Percentiles rank a stretch among this genome's conserved stretches.
Conservation (phyloP, 1,284 basidiomycete species). For the Sparassis latifolia region DNA sequence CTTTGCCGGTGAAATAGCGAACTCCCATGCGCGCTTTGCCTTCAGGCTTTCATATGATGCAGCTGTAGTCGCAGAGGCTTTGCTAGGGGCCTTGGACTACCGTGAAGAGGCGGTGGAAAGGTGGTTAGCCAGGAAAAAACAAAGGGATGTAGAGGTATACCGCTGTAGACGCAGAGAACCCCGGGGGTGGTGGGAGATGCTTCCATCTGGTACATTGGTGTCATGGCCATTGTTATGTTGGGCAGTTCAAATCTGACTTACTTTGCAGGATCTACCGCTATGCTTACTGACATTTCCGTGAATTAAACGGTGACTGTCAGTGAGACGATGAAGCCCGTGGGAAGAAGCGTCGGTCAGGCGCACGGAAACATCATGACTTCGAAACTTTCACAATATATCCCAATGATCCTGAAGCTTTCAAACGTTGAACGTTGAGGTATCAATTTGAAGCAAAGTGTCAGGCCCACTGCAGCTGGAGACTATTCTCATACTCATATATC, state of each 20-base stretch:
- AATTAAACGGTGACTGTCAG: too few species aligned
- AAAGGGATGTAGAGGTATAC: neutral
- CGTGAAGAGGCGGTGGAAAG: neutral
- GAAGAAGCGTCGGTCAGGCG: too few species aligned
- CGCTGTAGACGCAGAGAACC: constrained; percentile 4
- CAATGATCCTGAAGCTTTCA: too few species aligned
- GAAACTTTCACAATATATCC: too few species aligned
- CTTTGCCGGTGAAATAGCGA: constrained; percentile 80
- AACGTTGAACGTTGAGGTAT: too few species aligned
- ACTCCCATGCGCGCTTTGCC: constrained; percentile 81
- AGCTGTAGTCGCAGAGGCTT: constrained; percentile 27
- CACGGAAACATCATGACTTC: too few species aligned
- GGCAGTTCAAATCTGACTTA: neutral
- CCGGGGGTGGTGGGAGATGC: constrained; percentile 11
- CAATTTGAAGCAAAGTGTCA: too few species aligned
- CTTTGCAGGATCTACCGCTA: neutral
- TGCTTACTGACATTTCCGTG: neutral
- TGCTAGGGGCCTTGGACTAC: constrained; percentile 37
- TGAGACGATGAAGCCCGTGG: too few species aligned
- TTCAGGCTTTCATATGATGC: constrained; percentile 63
- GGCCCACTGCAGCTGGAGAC: too few species aligned
- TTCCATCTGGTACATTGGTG: constrained; percentile 7
- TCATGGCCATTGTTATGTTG: too few species aligned
- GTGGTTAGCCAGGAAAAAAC: neutral
- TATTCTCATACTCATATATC: too few species aligned